Percentiles rank a stretch among this genome's conserved stretches.
Conservation (phyloP, 495 filamentous ascomycete genomes). For the Lasiosphaeria miniovina region DNA sequence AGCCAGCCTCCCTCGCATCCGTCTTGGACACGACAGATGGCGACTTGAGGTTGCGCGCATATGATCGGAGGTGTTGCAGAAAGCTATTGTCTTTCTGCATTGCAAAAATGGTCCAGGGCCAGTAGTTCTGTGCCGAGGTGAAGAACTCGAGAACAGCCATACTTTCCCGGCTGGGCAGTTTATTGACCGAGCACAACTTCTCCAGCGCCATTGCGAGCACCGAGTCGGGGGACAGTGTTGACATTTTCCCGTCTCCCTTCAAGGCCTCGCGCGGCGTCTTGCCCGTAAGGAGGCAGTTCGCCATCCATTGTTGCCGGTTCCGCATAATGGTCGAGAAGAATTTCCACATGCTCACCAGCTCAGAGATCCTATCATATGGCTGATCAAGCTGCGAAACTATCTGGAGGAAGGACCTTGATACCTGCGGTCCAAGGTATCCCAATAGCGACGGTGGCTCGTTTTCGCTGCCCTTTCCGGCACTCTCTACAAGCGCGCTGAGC, state of each 20-base stretch:
- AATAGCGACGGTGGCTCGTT: constrained; percentile 85
- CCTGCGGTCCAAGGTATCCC: constrained; percentile 77
- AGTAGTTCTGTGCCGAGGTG: constrained; percentile 78
- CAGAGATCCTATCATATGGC: constrained; percentile 59
- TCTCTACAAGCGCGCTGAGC: constrained; percentile 70
- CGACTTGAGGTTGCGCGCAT: constrained; percentile 60
- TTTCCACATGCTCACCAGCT: constrained; percentile 72
- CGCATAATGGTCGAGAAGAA: constrained; percentile 85
- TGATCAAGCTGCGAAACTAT: constrained; percentile 74
- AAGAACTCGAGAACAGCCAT: constrained; percentile 83
- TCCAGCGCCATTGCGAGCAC: constrained; percentile 75
- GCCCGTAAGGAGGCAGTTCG: constrained; percentile 87
- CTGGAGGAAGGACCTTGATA: constrained; percentile 77
- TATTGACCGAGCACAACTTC: constrained; percentile 63
- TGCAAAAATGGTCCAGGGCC: constrained; percentile 83
- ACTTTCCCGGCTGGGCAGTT: constrained; percentile 57
- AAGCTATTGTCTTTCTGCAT: constrained; percentile 71
- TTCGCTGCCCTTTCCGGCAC: constrained; percentile 52
- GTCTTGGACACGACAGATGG: constrained; percentile 43
- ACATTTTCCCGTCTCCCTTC: constrained; percentile 50
- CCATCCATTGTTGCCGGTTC: constrained; percentile 92
- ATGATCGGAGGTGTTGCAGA: constrained; percentile 63
- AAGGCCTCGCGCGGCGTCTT: constrained; percentile 72
- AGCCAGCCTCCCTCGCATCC: constrained; percentile 48
- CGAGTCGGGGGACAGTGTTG: constrained; percentile 51